These are phyloP conservation scores for Crassisporium funariophilum DNA, from an alignment of 768 basidiomycete genomes.

Conservation along the genomic window DNA sequence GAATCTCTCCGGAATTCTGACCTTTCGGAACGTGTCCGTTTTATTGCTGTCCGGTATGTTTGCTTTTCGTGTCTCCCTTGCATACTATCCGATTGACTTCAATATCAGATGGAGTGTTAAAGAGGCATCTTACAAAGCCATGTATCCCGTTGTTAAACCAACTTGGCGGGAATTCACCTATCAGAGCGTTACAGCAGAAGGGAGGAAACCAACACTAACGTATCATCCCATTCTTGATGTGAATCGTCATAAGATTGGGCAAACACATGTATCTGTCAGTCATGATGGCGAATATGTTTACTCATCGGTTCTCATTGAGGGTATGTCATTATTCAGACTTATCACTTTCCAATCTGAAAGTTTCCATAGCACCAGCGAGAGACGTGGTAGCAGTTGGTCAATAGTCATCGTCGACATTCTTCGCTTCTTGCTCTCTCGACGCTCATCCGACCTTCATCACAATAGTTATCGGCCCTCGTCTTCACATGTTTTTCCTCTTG, in stretches of 20 bases:
- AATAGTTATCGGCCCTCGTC: no score
- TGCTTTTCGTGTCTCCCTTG: neutral
- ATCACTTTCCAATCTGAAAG: no score
- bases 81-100: conserved; percentile 3
- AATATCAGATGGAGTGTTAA: conserved; percentile 87
- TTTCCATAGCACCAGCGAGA: no score
- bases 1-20: conserved; percentile 27
- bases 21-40: conserved; percentile 38
- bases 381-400: no score
- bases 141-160: conserved; percentile 61
- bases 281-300: conserved; percentile 83
- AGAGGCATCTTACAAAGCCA: conserved; percentile 85
- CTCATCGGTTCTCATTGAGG: conserved; percentile 67
- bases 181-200: conserved; percentile 27
- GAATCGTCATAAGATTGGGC: conserved; percentile 28
- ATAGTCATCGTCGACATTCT: neutral
- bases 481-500: no score
- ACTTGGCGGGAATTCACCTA: conserved; percentile 80
- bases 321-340: conserved; percentile 12
- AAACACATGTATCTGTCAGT: conserved; percentile 71
- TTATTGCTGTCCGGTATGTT: conserved; percentile 73
- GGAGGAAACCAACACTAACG: conserved; percentile 40
- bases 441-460: no score
- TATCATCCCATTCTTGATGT: conserved; percentile 41
- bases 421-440: neutral